Evolutionary conservation across 352 stramenopile genomes (phyloP).

Genomic region (Thalassiosira oceanica): DNA sequence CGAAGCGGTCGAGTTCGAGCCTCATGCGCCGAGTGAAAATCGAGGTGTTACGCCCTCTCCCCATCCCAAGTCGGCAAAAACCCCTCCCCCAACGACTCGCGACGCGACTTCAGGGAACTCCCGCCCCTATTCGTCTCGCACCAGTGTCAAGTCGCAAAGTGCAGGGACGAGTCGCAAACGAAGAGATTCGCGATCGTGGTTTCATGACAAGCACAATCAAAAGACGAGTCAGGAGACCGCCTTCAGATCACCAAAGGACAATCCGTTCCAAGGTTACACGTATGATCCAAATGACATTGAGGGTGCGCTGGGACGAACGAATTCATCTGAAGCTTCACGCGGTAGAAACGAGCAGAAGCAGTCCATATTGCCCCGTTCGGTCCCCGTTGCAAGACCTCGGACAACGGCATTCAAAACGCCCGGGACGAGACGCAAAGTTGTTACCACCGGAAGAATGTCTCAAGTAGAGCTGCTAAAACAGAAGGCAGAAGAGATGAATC

Average conservation of each 20-base stretch:
- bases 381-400: no score
- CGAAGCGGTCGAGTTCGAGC: no score
- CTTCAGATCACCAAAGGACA: constrained; percentile 71
- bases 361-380: no score
- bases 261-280: constrained; percentile 68
- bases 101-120: neutral
- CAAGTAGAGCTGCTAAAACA: constrained; percentile 24
- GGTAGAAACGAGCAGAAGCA: no score
- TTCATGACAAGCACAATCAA: constrained; percentile 46
- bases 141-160: neutral
- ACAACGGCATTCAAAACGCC: constrained; percentile 38
- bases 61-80: constrained; percentile 22
- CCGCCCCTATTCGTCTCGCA: constrained; percentile 2
- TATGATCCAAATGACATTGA: constrained; percentile 82
- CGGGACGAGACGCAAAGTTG: constrained; percentile 15
- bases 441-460: constrained; percentile 31
- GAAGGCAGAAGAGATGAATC: constrained; percentile 38
- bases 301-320: no score
- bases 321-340: no score
- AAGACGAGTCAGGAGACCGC: constrained; percentile 55
- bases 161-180: constrained; percentile 14
- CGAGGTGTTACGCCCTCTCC: constrained; percentile 41
- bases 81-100: no score
- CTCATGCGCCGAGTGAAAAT: constrained; percentile 6
- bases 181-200: constrained; percentile 32